Conservation (phyloP, 208 protist genomes). For the Balamuthia mandrillaris region DNA sequence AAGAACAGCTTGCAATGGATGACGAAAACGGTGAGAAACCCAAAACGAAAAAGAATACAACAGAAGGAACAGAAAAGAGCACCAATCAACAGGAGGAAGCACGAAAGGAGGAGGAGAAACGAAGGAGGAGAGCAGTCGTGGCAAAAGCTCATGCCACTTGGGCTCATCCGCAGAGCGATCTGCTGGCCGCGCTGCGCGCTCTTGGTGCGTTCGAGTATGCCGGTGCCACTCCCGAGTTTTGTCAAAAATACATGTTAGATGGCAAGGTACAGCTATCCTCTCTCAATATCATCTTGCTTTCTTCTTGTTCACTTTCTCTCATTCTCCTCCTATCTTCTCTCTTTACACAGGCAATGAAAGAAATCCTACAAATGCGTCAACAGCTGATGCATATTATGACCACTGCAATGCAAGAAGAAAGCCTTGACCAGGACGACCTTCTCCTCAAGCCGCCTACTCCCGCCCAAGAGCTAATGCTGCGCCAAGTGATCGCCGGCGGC, state of each 20-base stretch:
- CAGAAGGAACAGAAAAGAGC: background rate
- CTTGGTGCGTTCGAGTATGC: conserved; percentile 34
- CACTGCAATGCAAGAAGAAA: background rate
- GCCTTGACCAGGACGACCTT: background rate
- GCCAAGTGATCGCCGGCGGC: conserved; percentile 25
- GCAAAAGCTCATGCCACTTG: background rate
- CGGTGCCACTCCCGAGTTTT: conserved; percentile 13
- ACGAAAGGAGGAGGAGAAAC: background rate
- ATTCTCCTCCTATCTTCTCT: background rate
- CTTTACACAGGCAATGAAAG: conserved; percentile 22
- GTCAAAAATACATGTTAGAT: conserved; percentile 27
- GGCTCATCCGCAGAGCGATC: conserved; percentile 17
- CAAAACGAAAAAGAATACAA: background rate
- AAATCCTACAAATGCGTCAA: conserved; percentile 27
- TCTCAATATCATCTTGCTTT: background rate
- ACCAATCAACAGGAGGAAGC: background rate
- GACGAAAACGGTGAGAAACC: background rate
- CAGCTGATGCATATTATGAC: conserved; percentile 28
- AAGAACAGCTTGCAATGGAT: background rate
- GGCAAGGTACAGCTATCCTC: background rate
- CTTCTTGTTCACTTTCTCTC: background rate
- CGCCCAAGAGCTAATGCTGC: conserved; percentile 25
- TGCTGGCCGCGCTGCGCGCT: background rate
- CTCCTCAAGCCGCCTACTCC: background rate
- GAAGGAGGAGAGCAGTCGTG: background rate